phyloP scores from a whole-genome alignment of 2,329 filamentous ascomycete species.

The Colletotrichum aenigma region DNA sequence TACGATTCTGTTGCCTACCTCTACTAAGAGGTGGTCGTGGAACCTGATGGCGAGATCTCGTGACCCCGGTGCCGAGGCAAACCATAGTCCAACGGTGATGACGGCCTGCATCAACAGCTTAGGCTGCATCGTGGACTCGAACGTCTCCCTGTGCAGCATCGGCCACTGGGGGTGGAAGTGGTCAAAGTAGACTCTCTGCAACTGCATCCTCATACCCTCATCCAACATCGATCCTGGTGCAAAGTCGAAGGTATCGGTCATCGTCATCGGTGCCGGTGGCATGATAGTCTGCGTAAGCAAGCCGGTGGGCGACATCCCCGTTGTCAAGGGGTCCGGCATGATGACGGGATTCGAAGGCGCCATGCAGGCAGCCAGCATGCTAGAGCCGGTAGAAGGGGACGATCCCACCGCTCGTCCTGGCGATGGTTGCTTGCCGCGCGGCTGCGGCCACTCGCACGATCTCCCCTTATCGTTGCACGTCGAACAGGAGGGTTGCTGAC shows the following conservation, averaged over 20 bases:
- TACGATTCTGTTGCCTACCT: constrained; percentile 1
- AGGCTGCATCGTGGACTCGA: neutral
- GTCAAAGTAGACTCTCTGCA: constrained; percentile 2
- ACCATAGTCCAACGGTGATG: constrained; percentile 6
- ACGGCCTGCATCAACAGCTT: neutral
- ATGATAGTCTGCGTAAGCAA: neutral
- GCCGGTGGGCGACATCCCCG: neutral
- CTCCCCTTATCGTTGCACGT: constrained; percentile 5
- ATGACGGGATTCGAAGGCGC: neutral
- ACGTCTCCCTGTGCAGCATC: constrained; percentile 1
- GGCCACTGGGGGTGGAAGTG: constrained; percentile 10
- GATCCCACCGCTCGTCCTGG: neutral
- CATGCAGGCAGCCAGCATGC: neutral
- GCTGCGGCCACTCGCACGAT: constrained; percentile 5
- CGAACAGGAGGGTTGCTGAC: constrained; percentile 3
- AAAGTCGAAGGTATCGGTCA: neutral
- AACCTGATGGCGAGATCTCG: neutral
- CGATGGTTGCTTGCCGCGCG: neutral
- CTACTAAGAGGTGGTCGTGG: neutral
- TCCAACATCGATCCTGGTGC: neutral
- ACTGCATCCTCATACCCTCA: neutral
- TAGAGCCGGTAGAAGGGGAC: neutral
- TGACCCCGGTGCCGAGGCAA: neutral
- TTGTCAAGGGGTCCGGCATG: neutral
- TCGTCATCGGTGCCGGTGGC: neutral